A percentile compares a stretch with the other conserved stretches of the same genome.
phyloP scores from a whole-genome alignment of 2,329 filamentous ascomycete genomes.

The Alternaria incomplexa region DNA sequence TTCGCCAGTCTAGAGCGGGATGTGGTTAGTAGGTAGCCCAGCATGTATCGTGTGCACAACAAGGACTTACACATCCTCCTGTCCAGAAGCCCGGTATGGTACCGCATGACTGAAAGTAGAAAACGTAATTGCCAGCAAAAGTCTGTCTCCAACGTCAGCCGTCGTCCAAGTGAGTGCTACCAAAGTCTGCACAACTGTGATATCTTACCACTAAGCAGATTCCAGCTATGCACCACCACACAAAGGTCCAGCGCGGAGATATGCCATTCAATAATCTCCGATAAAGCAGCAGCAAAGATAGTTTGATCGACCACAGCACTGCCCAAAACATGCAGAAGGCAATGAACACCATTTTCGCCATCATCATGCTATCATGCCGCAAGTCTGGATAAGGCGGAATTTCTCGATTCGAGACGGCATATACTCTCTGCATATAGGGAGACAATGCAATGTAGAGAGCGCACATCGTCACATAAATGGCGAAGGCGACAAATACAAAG shows the following conservation, averaged over 20 bases:
- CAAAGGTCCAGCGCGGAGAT: constrained; percentile 27
- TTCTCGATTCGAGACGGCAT: constrained; percentile 28
- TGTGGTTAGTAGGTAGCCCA: neutral
- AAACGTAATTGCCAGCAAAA: constrained; percentile 43
- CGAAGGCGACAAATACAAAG: constrained; percentile 30
- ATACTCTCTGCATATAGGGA: constrained; percentile 40
- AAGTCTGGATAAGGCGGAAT: constrained; percentile 34
- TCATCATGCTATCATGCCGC: constrained; percentile 30
- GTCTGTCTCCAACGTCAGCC: constrained; percentile 24
- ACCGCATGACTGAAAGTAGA: constrained; percentile 45
- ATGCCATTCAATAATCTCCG: constrained; percentile 40
- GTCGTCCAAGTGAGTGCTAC: neutral
- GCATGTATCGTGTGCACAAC: neutral
- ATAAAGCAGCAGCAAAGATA: constrained; percentile 49
- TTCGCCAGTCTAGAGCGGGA: neutral
- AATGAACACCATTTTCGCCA: constrained; percentile 48
- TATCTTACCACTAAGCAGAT: constrained; percentile 41
- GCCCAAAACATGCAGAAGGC: constrained; percentile 48
- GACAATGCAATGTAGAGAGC: constrained; percentile 44
- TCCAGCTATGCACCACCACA: constrained; percentile 44
- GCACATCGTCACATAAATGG: constrained; percentile 33
- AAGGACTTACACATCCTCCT: constrained; percentile 9
- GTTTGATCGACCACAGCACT: constrained; percentile 49
- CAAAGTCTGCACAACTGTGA: neutral
- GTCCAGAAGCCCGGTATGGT: constrained; percentile 16